A percentile compares a stretch with the other conserved stretches of the same genome.
Conservation (phyloP, 2,329 filamentous ascomycete genomes). For the Lecanicillium sp. region DNA sequence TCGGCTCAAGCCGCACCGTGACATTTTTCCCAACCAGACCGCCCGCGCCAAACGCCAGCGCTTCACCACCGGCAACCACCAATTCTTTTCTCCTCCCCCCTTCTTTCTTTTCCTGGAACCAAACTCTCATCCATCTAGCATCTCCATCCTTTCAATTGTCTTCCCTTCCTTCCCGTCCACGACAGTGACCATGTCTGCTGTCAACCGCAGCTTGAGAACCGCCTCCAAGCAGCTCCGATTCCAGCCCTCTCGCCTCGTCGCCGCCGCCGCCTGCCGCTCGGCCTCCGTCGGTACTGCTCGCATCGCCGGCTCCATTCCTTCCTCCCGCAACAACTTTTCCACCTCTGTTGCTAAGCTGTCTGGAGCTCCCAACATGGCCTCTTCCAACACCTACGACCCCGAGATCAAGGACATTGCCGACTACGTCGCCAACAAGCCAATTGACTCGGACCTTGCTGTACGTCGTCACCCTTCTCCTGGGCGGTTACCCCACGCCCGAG, state of each 20-base stretch:
- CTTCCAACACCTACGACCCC: constrained; percentile 65
- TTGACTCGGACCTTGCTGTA: constrained; percentile 89
- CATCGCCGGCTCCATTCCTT: constrained; percentile 23
- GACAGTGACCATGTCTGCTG: constrained; percentile 39
- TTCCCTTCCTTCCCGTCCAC: too few species aligned
- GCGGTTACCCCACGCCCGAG: constrained; percentile 10
- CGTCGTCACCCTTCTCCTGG: constrained; percentile 27
- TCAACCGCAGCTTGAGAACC: constrained; percentile 46
- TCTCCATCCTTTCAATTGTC: too few species aligned
- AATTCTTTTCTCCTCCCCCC: too few species aligned
- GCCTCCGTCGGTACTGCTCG: constrained; percentile 21
- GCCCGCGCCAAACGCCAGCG: too few species aligned
- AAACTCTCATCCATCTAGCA: too few species aligned
- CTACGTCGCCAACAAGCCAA: constrained; percentile 88
- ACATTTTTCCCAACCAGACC: too few species aligned
- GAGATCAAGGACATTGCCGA: constrained; percentile 93
- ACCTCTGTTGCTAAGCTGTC: constrained; percentile 40
- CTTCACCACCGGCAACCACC: too few species aligned
- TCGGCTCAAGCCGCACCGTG: too few species aligned
- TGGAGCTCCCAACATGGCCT: constrained; percentile 41
- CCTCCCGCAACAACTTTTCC: constrained; percentile 36
- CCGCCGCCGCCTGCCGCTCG: constrained; percentile 25
- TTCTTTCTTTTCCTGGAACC: too few species aligned
- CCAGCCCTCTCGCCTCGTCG: constrained; percentile 30
- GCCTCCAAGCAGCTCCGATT: constrained; percentile 47